A percentile compares a stretch with the other conserved stretches of the same genome.
Conservation (phyloP, 1,139 yeast species). For the Geotrichum restrictum region DNA sequence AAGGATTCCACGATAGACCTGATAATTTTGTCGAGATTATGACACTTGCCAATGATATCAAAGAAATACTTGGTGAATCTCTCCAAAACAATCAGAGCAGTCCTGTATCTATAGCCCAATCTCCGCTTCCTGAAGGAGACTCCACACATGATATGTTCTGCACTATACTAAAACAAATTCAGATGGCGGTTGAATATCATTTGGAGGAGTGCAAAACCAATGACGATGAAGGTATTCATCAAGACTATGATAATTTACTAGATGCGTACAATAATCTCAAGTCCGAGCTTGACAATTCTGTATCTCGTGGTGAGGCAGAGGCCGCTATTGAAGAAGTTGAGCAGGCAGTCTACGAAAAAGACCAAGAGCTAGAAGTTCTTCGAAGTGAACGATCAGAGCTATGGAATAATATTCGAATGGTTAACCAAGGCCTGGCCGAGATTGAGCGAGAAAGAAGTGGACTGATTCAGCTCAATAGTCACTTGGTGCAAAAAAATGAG, state of each 20-base stretch:
- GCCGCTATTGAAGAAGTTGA: constrained; percentile 13
- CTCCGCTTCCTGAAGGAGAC: constrained; percentile 5
- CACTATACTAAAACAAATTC: constrained; percentile 6
- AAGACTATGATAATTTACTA: constrained; percentile 10
- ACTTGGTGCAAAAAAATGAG: constrained; percentile 9
- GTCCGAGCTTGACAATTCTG: constrained; percentile 10
- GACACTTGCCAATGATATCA: not conserved
- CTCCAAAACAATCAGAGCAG: not conserved
- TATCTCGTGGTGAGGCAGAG: constrained; percentile 14
- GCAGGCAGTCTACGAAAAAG: constrained; percentile 16
- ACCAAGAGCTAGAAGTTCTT: constrained; percentile 14
- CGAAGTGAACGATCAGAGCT: constrained; percentile 12
- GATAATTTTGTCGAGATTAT: not conserved
- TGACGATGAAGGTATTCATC: not conserved
- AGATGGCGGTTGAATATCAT: not conserved
- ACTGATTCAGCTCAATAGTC: constrained; percentile 9
- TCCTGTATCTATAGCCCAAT: not conserved
- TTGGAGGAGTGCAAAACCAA: not conserved
- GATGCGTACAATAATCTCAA: constrained; percentile 11
- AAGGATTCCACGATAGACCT: not conserved
- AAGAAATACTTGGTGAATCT: not conserved
- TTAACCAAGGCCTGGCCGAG: constrained; percentile 15
- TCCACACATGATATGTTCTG: constrained; percentile 4
- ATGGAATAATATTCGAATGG: constrained; percentile 14
- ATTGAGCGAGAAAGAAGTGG: constrained; percentile 15